Base-by-base conservation (phyloP, 2,329 filamentous ascomycete genomes). In the Fusarium clavum region DNA sequence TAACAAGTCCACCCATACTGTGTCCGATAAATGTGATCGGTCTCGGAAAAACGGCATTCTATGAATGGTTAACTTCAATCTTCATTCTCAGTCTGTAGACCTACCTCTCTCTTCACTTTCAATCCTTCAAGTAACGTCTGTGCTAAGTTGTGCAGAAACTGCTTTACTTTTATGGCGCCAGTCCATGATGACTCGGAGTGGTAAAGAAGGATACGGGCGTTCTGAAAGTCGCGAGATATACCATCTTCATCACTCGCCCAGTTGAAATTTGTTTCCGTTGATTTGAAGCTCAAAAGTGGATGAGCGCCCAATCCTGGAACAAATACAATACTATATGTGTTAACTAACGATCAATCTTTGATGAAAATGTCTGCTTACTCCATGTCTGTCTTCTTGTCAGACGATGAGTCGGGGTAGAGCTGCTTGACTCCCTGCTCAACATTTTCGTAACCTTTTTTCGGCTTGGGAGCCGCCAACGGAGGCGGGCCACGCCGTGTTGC, bases 1-100 rank as follows among this genome's bases (percentile, higher is more conserved):
- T 77, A 2, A 83, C 81, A 8, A 83, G 73, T 9, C 82, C 82
- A 11, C 82, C 82, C 82, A 83, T 83, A 22, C 80, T 81, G 40
- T 83, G 82, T 0, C 80, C 81, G 16, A 83, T 80, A 38, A 83
- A 81, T 0, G 82, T 77, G 12, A 83, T 81, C 2, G 82, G 82
- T 4, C 80, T 76, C 29, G 76, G 34, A 34, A 43, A 44, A 18
- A n/a, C 24, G 16, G 47, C 24, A 12, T 55, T 34, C 67, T 70
- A 10, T 4, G 2, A 1, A 22, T 3, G 20, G 38, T 68, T 8
- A 71, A 34, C 9, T 2, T 4, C 20, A 5, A 8, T 20, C 30
- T 59, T 6, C 5, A 8, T 13, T 8, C 5, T 38, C 10, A 4
- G 8, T 25, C 25, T 11, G 8, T 2, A 2, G 5, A 29, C 59